Evolutionary conservation across 805 yeast genomes (phyloP).

Genomic region (Starmerella vitae): DNA sequence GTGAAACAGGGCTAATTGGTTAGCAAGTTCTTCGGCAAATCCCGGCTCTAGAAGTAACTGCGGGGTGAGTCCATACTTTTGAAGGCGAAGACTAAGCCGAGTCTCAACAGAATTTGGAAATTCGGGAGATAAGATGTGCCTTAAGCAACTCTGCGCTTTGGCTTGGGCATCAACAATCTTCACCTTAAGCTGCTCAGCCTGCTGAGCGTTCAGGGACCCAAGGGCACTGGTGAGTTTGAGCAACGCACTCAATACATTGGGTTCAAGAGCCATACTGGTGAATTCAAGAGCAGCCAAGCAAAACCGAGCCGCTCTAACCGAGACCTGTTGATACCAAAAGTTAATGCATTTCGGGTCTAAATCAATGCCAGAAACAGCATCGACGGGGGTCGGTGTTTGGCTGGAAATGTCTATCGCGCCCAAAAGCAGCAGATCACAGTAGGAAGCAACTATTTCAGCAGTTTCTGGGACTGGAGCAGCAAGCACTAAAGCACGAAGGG

Average conservation of each 20-base stretch:
- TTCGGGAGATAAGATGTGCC: not conserved
- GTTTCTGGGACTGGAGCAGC: conserved; percentile 4
- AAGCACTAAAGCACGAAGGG: conserved; percentile 4
- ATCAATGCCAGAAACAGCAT: too few species aligned
- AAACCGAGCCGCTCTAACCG: conserved; percentile 40
- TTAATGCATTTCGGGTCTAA: too few species aligned
- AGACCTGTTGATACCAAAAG: conserved; percentile 30
- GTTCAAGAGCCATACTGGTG: conserved; percentile 57
- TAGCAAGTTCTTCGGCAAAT: conserved; percentile 46
- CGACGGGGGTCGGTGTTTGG: too few species aligned
- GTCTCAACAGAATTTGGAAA: not conserved
- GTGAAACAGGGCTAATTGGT: conserved; percentile 54
- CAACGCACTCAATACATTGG: conserved; percentile 44
- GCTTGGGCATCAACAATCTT: conserved; percentile 26
- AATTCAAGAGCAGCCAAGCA: conserved; percentile 46
- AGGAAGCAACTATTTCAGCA: conserved; percentile 3
- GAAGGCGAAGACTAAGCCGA: not conserved
- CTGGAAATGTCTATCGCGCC: not conserved
- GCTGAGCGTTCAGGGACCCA: conserved; percentile 36
- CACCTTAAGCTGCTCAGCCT: conserved; percentile 41
- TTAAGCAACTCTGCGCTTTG: conserved; percentile 4
- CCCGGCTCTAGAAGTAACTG: conserved; percentile 42
- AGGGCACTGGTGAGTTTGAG: conserved; percentile 39
- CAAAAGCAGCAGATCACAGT: conserved; percentile 17
- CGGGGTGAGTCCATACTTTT: conserved; percentile 24